Evolutionary conservation across 257 asterid species (phyloP), one percentile per base, ranked within the genome.

Genomic region (Marsdenia floribunda): DNA sequence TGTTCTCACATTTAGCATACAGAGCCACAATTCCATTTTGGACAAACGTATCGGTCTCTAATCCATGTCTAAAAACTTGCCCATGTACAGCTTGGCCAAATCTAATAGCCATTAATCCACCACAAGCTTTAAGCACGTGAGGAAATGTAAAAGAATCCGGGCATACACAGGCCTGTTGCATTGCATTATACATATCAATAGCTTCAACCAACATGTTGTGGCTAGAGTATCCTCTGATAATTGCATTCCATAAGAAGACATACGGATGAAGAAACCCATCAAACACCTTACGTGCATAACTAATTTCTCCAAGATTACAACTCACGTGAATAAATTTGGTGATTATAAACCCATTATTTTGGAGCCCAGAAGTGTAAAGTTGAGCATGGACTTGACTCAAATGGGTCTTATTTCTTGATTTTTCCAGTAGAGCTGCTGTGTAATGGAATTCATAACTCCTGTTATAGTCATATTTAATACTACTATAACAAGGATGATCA

Each of bases 171-270:
- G 74, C 76, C 60, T 26, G 76, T 70, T 83, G 93, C 96, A 90
- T 90, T 69, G 75, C 81, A 3, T 83, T 80, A 75, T 88, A 87
- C 87, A 84, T 74, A 47, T 84, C 85, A 46, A 87, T 29, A 35
- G 85, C 92, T 22, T 82, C 64, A 68, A 59, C 80, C 18, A 77
- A 78, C 86, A 82, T 76, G 69, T 71, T 74, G 67, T 80, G 87
- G 79, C 61, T 53, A 11, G 86, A 85, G 74, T 87, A 90, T 15
- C 93, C 93, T 66, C 85, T 88, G 83, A 90, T 87, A 78, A 88
- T 87, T 6, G 91, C 93, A 73, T 90, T 90, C 93, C 96, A 88
- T 44, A 87, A 55, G 83, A 80, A 87, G 29, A 88, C 85, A 82
- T 90, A 73, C 26, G 75, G 85, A 42, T 85, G 79, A 1, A 88